A percentile compares a stretch with the other conserved stretches of the same genome.
Evolutionary conservation across 2,329 filamentous ascomycete genomes (phyloP).

Genomic region (Fusarium chuoi): DNA sequence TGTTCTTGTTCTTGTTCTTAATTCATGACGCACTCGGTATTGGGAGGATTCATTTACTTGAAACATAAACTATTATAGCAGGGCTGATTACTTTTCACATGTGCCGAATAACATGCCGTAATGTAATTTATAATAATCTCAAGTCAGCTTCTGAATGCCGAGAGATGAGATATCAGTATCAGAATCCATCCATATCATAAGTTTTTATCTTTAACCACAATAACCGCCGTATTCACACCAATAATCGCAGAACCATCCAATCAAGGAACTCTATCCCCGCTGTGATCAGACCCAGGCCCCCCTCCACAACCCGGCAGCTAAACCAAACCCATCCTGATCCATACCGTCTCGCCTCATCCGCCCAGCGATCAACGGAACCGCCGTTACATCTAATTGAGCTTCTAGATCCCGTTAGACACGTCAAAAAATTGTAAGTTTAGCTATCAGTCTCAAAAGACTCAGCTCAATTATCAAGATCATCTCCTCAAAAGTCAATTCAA

Average conservation of each 20-base stretch:
- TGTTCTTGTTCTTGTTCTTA: conserved; percentile 18
- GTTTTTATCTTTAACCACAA: background rate
- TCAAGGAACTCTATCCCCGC: conserved; percentile 13
- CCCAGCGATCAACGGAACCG: background rate
- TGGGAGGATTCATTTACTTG: conserved; percentile 9
- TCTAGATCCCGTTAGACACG: conserved; percentile 17
- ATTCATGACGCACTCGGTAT: conserved; percentile 14
- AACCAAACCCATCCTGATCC: conserved; percentile 1
- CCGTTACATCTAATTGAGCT: conserved; percentile 5
- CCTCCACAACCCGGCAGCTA: conserved; percentile 7
- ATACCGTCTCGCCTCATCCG: conserved; percentile 5
- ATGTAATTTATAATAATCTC: background rate
- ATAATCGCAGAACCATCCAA: background rate
- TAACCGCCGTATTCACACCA: conserved; percentile 6
- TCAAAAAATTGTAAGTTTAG: background rate
- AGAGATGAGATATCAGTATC: background rate
- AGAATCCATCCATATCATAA: background rate
- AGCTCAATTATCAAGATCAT: background rate
- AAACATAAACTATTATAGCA: background rate
- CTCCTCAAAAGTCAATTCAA: background rate
- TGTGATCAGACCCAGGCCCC: background rate
- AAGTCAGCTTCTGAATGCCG: background rate
- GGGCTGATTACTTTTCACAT: background rate
- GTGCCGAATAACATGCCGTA: background rate
- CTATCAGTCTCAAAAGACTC: background rate